Evolutionary conservation across 148 eudicot genomes (phyloP).

Genomic region (Spergularia marina): DNA sequence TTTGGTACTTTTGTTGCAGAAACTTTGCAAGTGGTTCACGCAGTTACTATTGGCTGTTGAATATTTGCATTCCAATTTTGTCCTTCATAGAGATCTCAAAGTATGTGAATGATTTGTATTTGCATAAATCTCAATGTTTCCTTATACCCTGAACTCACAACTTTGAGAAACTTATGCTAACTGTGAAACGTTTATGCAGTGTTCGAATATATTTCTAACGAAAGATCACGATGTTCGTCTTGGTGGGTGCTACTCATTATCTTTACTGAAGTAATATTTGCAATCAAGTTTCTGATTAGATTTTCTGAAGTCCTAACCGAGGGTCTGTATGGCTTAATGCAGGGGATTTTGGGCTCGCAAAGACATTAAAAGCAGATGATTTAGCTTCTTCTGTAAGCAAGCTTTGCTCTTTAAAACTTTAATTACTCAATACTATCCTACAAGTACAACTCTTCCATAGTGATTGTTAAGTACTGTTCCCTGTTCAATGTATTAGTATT

Average conservation of each 20-base stretch:
- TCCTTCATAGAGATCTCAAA: slow-evolving; percentile 93
- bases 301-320: background rate
- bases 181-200: slow-evolving; percentile 50
- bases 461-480: background rate
- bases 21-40: slow-evolving; percentile 88
- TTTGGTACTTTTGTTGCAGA: slow-evolving; percentile 37
- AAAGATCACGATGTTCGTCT: slow-evolving; percentile 91
- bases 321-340: slow-evolving; percentile 18
- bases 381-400: slow-evolving; percentile 88
- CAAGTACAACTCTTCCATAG: background rate
- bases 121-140: slow-evolving; percentile 1
- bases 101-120: slow-evolving; percentile 37
- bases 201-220: slow-evolving; percentile 96
- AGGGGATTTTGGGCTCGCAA: slow-evolving; percentile 99
- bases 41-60: slow-evolving; percentile 91
- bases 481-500: too few relatives aligned
- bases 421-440: background rate
- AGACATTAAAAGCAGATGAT: slow-evolving; percentile 95
- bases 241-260: slow-evolving; percentile 45
- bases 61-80: slow-evolving; percentile 87
- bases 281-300: background rate
- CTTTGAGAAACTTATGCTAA: slow-evolving; percentile 17
- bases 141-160: background rate
- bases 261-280: background rate
- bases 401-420: background rate